Evolutionary conservation across 2,329 filamentous ascomycete species (phyloP), one percentile per base, ranked within the genome.

Genomic region (Aquanectria penicillioides): DNA sequence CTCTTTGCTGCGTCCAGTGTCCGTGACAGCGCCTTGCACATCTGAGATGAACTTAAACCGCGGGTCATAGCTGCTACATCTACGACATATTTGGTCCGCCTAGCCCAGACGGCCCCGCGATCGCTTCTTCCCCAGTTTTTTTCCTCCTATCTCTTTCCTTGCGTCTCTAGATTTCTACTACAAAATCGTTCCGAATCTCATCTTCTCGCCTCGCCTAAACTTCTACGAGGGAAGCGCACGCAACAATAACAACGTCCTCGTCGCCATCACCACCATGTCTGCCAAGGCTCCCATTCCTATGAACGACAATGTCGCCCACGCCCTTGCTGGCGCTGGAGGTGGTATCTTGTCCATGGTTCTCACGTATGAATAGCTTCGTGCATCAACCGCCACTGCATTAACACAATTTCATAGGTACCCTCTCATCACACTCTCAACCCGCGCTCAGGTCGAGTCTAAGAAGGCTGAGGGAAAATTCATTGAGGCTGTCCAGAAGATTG

Each of bases 241-340:
- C 49, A 17, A 37, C 60, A 48, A 34, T 51, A 34, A 17, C 37
- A 17, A 7, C 49, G 31, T 18, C 40, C 41, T 22, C 44, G 48
- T 51, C 44, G 18, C 33, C n/a, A n/a, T n/a, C n/a, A n/a, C 28
- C 54, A 57, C 49, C 47, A 74, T 76, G 73, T 72, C 77, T 60
- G 75, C 83, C 49, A 89, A 89, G 68, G 81, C 88, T 40, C 85
- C 87, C 41, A 80, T 90, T 40, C 92, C 94, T 62, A 93, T 96
- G 72, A 95, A 94, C 74, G 94, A 98, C 83, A 97, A 97, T 82
- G 93, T 98, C 73, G 93, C 94, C 56, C 94, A 98, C 80, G 94
- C 94, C 61, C 86, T 98, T 58, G 92, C 94, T 55, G 94, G 94
- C 66, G 92, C 94, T 47, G 95, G 95, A 68, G 95, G 95, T 67